Conservation (phyloP, 345 rosid genomes). For the Salix udensis region DNA sequence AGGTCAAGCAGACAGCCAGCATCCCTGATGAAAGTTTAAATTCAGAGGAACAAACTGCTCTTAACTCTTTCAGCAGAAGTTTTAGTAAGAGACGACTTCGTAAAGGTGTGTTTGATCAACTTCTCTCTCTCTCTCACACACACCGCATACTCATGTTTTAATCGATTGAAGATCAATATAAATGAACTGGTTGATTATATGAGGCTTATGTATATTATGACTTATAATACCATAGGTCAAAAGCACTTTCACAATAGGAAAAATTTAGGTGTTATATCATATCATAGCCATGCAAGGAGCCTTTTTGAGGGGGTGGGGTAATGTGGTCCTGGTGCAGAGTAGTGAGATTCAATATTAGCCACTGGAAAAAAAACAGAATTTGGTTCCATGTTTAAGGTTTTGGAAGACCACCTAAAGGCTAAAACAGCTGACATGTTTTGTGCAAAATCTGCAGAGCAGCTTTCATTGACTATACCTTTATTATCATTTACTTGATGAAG, state of each 20-base stretch:
- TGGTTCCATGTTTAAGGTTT: too few relatives aligned
- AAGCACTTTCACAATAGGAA: neutral
- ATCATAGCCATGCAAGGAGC: neutral
- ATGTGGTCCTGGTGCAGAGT: neutral
- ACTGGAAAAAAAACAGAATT: too few relatives aligned
- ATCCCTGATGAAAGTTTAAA: constrained; percentile 32
- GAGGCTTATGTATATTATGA: neutral
- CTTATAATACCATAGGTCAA: too few relatives aligned
- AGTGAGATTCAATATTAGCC: neutral
- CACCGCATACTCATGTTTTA: neutral
- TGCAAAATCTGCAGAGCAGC: neutral
- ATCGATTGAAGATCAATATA: neutral
- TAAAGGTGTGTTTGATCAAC: constrained; percentile 39
- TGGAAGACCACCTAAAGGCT: neutral
- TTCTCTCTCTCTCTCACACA: neutral
- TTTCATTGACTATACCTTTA: neutral
- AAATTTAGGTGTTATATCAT: neutral
- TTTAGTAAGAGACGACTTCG: constrained; percentile 38
- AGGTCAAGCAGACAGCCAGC: constrained; percentile 25
- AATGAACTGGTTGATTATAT: neutral
- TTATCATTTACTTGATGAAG: neutral
- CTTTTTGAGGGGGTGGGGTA: neutral
- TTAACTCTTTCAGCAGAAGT: constrained; percentile 36
- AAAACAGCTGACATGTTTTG: neutral
- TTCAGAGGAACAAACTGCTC: constrained; percentile 36